These are phyloP conservation scores for Pseudisothecium myosuroides DNA, from an alignment of 225 moss, liverwort and hornwort genomes.

Conservation along the genomic window DNA sequence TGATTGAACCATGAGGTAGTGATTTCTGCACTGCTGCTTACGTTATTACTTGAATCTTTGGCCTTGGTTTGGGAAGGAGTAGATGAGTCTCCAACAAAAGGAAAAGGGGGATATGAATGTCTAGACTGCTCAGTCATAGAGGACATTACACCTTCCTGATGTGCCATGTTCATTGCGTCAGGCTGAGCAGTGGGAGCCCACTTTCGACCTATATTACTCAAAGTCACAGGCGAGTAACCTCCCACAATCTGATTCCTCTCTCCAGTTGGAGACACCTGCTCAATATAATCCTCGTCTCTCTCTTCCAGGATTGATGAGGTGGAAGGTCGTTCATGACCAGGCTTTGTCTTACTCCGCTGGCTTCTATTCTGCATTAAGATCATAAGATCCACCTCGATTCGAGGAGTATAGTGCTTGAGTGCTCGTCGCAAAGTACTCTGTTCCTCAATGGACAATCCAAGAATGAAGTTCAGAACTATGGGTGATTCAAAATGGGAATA, in stretches of 20 bases:
- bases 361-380: slow-evolving; percentile 73
- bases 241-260: slow-evolving; percentile 30
- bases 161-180: slow-evolving; percentile 34
- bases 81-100: slow-evolving; percentile 31
- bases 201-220: slow-evolving; percentile 37
- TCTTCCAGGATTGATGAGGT: slow-evolving; percentile 34
- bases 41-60: slow-evolving; percentile 23
- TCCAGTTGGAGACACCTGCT: slow-evolving; percentile 30
- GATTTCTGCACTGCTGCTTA: slow-evolving; percentile 32
- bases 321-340: slow-evolving; percentile 51
- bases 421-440: slow-evolving; percentile 80
- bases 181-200: slow-evolving; percentile 32
- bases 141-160: slow-evolving; percentile 21
- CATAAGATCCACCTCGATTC: slow-evolving; percentile 99
- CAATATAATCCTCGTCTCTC: slow-evolving; percentile 32
- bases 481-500: slow-evolving; percentile 89
- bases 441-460: slow-evolving; percentile 90
- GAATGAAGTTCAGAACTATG: slow-evolving; percentile 87
- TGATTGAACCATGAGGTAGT: slow-evolving; percentile 44
- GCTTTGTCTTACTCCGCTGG: slow-evolving; percentile 65
- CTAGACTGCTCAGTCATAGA: slow-evolving; percentile 25
- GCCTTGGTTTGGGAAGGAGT: slow-evolving; percentile 17
- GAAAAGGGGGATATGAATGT: slow-evolving; percentile 37
- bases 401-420: slow-evolving; percentile 94
- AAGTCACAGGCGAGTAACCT: slow-evolving; percentile 18